Conservation (phyloP, 495 filamentous ascomycete genomes). For the Penicillium coprophilum region DNA sequence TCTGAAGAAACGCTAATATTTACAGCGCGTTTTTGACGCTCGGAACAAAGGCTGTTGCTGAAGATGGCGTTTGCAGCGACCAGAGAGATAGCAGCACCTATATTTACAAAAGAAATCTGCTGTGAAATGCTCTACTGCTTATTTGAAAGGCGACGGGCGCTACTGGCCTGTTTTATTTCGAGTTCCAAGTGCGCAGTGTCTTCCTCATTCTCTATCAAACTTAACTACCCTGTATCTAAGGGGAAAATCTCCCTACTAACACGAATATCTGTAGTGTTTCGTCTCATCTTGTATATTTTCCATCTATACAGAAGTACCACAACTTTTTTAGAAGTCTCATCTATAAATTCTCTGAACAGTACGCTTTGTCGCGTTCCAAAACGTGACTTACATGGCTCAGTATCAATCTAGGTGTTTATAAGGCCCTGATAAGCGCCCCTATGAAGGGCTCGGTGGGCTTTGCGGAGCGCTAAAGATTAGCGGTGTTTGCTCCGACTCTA, state of each 20-base stretch:
- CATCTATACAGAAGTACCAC: no score
- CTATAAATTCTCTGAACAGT: no score
- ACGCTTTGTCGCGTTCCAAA: no score
- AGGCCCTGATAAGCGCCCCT: no score
- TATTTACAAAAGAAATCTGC: slow-evolving; percentile 60
- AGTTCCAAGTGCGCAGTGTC: slow-evolving; percentile 29
- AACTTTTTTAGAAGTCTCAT: no score
- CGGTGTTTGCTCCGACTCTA: no score
- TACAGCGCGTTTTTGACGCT: slow-evolving; percentile 46
- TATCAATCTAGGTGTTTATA: no score
- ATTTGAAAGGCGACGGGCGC: slow-evolving; percentile 29
- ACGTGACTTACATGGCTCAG: no score
- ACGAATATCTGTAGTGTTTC: slow-evolving; percentile 24
- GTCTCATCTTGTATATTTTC: slow-evolving; percentile 29
- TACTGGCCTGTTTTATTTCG: slow-evolving; percentile 32
- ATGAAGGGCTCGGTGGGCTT: no score
- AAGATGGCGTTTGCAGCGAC: slow-evolving; percentile 68
- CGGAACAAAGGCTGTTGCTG: slow-evolving; percentile 56
- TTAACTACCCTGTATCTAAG: no score
- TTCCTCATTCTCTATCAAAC: neutral
- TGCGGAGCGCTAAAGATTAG: no score
- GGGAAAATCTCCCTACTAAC: slow-evolving; percentile 7
- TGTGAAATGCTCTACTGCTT: slow-evolving; percentile 20
- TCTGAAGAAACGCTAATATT: slow-evolving; percentile 37
- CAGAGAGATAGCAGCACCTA: slow-evolving; percentile 65